A percentile compares a stretch with the other conserved stretches of the same genome.
phyloP scores from a whole-genome alignment of 2,329 filamentous ascomycete species.

The Tolypocladium sp. region DNA sequence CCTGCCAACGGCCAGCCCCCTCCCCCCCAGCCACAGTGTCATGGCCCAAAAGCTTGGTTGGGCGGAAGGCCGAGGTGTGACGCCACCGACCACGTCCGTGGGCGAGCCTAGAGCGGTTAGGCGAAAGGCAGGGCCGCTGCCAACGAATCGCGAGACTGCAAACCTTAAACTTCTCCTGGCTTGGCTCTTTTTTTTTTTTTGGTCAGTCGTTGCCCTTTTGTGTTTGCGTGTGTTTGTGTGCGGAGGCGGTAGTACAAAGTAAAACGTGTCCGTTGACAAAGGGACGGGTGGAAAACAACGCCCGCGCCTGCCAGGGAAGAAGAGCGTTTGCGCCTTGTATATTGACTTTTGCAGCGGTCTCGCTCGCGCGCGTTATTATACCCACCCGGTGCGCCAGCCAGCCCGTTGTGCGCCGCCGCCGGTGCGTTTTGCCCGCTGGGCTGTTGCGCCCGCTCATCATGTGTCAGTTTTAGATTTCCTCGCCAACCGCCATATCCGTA shows the following conservation, averaged over 20 bases:
- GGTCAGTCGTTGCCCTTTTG: background rate
- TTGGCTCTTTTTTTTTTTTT: background rate
- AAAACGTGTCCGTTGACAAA: background rate
- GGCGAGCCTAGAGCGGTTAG: background rate
- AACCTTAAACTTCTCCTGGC: background rate
- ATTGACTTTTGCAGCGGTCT: background rate
- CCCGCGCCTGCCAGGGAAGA: background rate
- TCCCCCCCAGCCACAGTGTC: background rate
- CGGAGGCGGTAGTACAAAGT: background rate
- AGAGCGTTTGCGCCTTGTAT: background rate
- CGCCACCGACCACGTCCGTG: background rate
- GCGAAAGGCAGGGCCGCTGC: background rate
- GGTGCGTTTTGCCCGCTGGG: background rate
- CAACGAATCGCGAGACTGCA: conserved; percentile 1
- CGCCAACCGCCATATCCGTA: background rate
- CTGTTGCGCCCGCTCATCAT: background rate
- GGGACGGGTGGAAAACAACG: background rate
- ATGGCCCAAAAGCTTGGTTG: background rate
- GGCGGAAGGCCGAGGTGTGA: background rate
- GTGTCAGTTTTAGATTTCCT: background rate
- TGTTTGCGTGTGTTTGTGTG: background rate
- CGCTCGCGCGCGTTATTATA: background rate
- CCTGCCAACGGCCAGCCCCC: background rate
- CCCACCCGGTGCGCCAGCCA: background rate
- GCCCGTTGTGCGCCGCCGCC: background rate